A percentile compares a stretch with the other conserved stretches of the same genome.
These are phyloP conservation scores for Hyparrhenia diplandra DNA, from an alignment of 176 grass and related monocot genomes.

Conservation along the genomic window DNA sequence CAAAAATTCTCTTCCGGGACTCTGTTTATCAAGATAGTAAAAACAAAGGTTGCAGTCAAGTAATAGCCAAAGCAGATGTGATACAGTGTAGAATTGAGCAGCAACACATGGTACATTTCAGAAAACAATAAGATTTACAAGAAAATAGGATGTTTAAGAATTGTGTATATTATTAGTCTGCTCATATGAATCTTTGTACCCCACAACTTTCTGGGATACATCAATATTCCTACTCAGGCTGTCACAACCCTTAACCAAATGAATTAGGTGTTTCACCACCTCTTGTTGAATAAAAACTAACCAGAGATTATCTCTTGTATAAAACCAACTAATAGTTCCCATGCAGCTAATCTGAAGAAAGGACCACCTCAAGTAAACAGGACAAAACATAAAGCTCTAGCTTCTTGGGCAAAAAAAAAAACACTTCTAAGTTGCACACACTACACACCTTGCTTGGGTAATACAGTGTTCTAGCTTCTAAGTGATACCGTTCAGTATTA, in stretches of 20 bases:
- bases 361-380: neutral
- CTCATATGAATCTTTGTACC: neutral
- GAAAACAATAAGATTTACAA: constrained; percentile 5
- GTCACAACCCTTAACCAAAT: constrained; percentile 7
- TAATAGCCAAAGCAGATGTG: constrained; percentile 10
- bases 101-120: constrained; percentile 1
- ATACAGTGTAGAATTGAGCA: neutral
- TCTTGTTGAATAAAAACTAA: constrained; percentile 1
- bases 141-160: neutral
- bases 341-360: constrained; percentile 21
- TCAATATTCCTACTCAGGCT: neutral
- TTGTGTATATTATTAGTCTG: neutral
- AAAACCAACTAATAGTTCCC: neutral
- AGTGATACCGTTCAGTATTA: neutral
- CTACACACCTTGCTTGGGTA: neutral
- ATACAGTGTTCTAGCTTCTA: too few relatives aligned
- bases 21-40: constrained; percentile 59
- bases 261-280: neutral
- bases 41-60: constrained; percentile 12
- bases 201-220: constrained; percentile 11
- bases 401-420: neutral
- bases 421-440: constrained; percentile 3
- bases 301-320: neutral
- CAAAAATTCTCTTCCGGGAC: constrained; percentile 96
- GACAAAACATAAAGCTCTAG: neutral